Evolutionary conservation across 768 basidiomycete species (phyloP).

Genomic region (Suillus variegatus): DNA sequence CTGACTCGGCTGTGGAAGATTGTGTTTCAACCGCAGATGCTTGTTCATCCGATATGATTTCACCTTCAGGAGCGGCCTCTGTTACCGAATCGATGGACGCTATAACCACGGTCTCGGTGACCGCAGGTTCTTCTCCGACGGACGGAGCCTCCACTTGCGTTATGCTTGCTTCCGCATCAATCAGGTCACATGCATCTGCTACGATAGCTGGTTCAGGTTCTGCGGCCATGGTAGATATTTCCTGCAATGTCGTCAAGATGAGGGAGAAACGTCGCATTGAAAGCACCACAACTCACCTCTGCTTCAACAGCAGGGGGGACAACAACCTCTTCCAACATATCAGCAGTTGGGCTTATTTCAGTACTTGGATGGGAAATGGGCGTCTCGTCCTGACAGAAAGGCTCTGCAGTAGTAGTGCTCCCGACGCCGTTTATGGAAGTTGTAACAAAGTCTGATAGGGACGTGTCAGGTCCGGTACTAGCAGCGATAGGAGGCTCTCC

Average conservation of each 20-base stretch:
- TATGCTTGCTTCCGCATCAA: not conserved
- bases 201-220: not conserved
- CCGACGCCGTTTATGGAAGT: constrained; percentile 9
- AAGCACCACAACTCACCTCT: not conserved
- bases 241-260: not conserved
- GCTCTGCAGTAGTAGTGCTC: constrained; percentile 8
- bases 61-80: not conserved
- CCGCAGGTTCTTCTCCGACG: not conserved
- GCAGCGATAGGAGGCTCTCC: constrained; percentile 2
- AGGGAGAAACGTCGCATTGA: not conserved
- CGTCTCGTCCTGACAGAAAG: constrained; percentile 3
- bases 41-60: not conserved
- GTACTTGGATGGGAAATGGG: not conserved
- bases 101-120: not conserved
- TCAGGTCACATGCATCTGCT: constrained; percentile 4
- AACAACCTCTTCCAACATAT: not conserved
- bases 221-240: not conserved
- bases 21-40: too few species aligned
- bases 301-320: not conserved
- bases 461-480: not conserved
- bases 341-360: not conserved
- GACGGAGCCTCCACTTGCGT: constrained; percentile 1
- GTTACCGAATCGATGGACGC: not conserved
- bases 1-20: not conserved
- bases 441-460: constrained; percentile 1